phyloP scores from a whole-genome alignment of 2,329 filamentous ascomycete species.

The Cladobotryum protrusum region DNA sequence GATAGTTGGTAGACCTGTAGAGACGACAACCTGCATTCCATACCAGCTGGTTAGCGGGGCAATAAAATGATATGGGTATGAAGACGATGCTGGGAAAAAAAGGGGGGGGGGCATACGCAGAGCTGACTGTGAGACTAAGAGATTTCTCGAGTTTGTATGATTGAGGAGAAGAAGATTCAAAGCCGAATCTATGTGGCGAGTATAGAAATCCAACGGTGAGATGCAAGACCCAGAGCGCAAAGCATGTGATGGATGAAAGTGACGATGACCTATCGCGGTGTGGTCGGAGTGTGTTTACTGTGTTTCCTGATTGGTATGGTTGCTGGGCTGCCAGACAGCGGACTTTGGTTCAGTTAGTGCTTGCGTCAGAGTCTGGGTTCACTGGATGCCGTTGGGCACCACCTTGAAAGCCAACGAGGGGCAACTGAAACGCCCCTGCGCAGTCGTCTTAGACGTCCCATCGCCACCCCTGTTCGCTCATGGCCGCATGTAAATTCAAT shows the following conservation, averaged over 20 bases:
- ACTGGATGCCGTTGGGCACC: no score
- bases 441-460: no score
- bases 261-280: no score
- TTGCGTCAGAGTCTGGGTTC: neutral
- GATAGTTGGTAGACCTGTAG: constrained; percentile 1
- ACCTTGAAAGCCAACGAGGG: constrained; percentile 13
- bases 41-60: constrained; percentile 12
- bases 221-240: constrained; percentile 1
- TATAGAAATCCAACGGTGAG: neutral
- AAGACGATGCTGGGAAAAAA: neutral
- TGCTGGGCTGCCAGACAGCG: constrained; percentile 15
- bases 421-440: neutral
- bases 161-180: constrained; percentile 1
- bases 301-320: constrained; percentile 26
- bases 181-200: neutral
- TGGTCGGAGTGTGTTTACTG: constrained; percentile 22
- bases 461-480: no score
- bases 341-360: no score
- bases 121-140: neutral
- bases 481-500: neutral
- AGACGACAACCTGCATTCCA: constrained; percentile 7
- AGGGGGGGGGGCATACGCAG: no score
- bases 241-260: no score
- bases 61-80: constrained; percentile 7
- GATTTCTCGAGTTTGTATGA: neutral